Conservation (phyloP, 768 basidiomycete genomes). For the Mycena belliarum region DNA sequence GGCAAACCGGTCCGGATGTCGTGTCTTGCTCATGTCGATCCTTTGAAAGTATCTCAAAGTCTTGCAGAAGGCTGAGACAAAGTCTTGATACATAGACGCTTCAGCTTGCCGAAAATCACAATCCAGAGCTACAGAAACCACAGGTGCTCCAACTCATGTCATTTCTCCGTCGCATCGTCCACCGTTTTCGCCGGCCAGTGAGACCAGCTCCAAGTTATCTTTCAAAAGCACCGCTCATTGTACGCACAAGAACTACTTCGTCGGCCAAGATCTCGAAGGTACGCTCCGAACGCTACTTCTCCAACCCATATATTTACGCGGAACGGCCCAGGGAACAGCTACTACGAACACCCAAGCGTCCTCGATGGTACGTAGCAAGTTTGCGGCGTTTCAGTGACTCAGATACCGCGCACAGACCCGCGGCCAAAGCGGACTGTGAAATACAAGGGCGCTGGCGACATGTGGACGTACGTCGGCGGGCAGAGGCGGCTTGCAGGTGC, state of each 20-base stretch:
- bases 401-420: conserved; percentile 30
- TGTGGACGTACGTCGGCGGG: conserved; percentile 66
- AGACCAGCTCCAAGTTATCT: conserved; percentile 21
- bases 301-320: background rate
- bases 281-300: background rate
- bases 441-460: conserved; percentile 53
- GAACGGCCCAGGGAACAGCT: conserved; percentile 58
- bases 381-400: no score
- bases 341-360: conserved; percentile 50
- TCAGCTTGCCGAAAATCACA: no score
- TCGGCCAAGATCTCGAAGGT: conserved; percentile 64
- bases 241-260: conserved; percentile 46
- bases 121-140: no score
- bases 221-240: conserved; percentile 13
- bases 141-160: conserved; percentile 33
- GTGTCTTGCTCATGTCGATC: no score
- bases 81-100: no score
- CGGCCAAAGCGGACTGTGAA: conserved; percentile 61
- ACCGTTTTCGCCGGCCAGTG: conserved; percentile 45
- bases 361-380: conserved; percentile 43
- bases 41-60: no score
- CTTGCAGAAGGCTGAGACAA: no score
- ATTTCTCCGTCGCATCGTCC: conserved; percentile 39
- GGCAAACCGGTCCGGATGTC: no score
- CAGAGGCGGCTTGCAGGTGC: conserved; percentile 59